Percentiles rank a stretch among this genome's conserved stretches.
phyloP scores from a whole-genome alignment of 164 flowering plant species.

The Annona cherimola region DNA sequence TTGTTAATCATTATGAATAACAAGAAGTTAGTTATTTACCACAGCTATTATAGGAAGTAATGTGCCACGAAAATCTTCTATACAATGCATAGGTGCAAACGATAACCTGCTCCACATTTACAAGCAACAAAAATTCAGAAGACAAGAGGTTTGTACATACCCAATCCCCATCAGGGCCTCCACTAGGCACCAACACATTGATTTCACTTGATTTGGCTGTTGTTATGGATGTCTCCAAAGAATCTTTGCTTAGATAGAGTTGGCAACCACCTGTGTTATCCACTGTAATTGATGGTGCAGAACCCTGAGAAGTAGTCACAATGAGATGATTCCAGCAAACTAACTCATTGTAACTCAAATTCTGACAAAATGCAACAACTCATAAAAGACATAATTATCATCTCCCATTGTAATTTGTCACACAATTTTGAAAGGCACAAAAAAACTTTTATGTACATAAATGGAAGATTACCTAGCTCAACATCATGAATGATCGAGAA shows the following conservation, averaged over 20 bases:
- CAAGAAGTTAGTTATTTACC: too few relatives aligned
- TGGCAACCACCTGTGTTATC: conserved; percentile 95
- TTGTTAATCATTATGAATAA: too few relatives aligned
- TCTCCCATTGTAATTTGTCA: not conserved
- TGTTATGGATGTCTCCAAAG: conserved; percentile 77
- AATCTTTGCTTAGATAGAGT: conserved; percentile 74
- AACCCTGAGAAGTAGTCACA: conserved; percentile 46
- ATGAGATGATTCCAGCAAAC: not conserved
- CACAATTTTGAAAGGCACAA: too few relatives aligned
- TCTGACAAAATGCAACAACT: not conserved
- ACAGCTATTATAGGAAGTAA: too few relatives aligned
- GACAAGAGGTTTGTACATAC: conserved; percentile 35
- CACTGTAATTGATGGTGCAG: conserved; percentile 93
- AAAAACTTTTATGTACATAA: too few relatives aligned
- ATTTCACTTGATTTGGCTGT: conserved; percentile 96
- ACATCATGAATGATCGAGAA: not conserved
- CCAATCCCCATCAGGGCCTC: conserved; percentile 71
- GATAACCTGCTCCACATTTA: not conserved
- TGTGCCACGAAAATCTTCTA: too few relatives aligned
- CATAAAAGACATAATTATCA: not conserved
- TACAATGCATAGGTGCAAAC: too few relatives aligned
- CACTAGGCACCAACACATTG: conserved; percentile 81
- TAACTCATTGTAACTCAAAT: not conserved
- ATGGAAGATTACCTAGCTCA: not conserved
- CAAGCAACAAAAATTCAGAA: not conserved